A percentile compares a stretch with the other conserved stretches of the same genome.
Conservation (phyloP, 2,329 filamentous ascomycete species). For the Pyrenophora tritici-repentis region DNA sequence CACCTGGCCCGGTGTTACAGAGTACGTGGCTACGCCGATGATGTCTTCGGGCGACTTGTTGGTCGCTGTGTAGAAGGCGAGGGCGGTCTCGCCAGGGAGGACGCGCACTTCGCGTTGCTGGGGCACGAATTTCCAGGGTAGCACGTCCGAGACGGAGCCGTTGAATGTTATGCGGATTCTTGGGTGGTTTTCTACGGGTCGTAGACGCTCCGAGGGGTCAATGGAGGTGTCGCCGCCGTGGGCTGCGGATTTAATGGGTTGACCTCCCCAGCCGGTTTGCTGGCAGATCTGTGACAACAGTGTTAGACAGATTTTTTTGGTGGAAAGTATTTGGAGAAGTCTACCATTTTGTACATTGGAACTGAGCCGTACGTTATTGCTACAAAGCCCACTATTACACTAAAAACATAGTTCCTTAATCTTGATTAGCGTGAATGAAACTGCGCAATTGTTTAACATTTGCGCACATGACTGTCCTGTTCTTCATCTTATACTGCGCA, state of each 20-base stretch:
- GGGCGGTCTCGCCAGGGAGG: conserved; percentile 90
- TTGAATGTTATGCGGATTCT: conserved; percentile 96
- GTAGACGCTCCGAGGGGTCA: conserved; percentile 76
- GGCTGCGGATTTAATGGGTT: conserved; percentile 80
- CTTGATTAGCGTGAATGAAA: conserved; percentile 6
- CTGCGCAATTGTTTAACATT: background rate
- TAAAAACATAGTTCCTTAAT: conserved; percentile 72
- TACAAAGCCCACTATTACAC: conserved; percentile 77
- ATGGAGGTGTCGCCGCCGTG: conserved; percentile 61
- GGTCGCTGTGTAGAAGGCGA: conserved; percentile 97
- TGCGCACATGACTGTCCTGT: conserved; percentile 67
- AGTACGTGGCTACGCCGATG: conserved; percentile 97
- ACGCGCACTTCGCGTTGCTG: conserved; percentile 97
- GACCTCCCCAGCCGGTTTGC: conserved; percentile 88
- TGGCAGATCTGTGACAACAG: conserved; percentile 68
- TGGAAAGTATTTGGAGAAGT: background rate
- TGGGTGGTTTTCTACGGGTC: conserved; percentile 78
- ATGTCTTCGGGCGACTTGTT: conserved; percentile 91
- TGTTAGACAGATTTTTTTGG: conserved; percentile 7
- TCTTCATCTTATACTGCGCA: conserved; percentile 68
- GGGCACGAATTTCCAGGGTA: conserved; percentile 96
- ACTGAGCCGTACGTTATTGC: conserved; percentile 83
- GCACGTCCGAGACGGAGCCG: conserved; percentile 88
- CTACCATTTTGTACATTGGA: conserved; percentile 84
- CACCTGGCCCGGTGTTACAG: conserved; percentile 92